Percentiles rank a stretch among this genome's conserved stretches.
Evolutionary conservation across 1,284 basidiomycete genomes (phyloP).

Genomic region (Cystobasidium pallidum): DNA sequence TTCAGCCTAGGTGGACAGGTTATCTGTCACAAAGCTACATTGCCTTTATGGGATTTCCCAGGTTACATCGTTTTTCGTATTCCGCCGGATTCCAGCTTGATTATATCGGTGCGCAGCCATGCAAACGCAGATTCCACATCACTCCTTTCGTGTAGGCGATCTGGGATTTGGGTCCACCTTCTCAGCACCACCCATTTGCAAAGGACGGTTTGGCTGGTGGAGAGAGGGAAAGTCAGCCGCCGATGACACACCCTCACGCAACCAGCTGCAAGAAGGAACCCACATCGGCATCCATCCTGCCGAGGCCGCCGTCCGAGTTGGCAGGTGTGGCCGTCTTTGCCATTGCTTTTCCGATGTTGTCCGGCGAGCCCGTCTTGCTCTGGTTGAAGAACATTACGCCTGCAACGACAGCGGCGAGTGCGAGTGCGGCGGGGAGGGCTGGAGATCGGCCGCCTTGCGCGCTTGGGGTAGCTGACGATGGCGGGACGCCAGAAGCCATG

Average conservation of each 20-base stretch:
- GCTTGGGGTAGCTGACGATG: not conserved
- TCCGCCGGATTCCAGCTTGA: no score
- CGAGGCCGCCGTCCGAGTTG: conserved; percentile 27
- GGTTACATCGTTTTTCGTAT: no score
- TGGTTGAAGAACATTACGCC: conserved; percentile 30
- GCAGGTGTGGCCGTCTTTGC: conserved; percentile 29
- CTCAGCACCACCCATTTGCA: conserved; percentile 26
- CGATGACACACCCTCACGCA: not conserved
- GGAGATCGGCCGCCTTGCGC: conserved; percentile 22
- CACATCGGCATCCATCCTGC: conserved; percentile 35
- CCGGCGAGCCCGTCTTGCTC: conserved; percentile 21
- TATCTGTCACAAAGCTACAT: no score
- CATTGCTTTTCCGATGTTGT: conserved; percentile 42
- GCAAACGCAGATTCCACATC: no score
- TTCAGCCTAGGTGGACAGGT: no score
- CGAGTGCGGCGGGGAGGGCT: conserved; percentile 15
- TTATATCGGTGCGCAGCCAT: no score
- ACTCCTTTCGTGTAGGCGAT: conserved; percentile 11
- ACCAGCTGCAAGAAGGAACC: not conserved
- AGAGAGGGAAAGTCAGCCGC: not conserved
- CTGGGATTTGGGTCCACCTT: not conserved
- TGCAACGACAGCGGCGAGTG: conserved; percentile 26
- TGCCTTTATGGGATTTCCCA: no score
- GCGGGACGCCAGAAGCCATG: conserved; percentile 8
- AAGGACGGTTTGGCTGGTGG: conserved; percentile 17